A percentile compares a stretch with the other conserved stretches of the same genome.
Evolutionary conservation across 2,329 filamentous ascomycete species (phyloP).

Genomic region (Chalaropsis ovoidea): DNA sequence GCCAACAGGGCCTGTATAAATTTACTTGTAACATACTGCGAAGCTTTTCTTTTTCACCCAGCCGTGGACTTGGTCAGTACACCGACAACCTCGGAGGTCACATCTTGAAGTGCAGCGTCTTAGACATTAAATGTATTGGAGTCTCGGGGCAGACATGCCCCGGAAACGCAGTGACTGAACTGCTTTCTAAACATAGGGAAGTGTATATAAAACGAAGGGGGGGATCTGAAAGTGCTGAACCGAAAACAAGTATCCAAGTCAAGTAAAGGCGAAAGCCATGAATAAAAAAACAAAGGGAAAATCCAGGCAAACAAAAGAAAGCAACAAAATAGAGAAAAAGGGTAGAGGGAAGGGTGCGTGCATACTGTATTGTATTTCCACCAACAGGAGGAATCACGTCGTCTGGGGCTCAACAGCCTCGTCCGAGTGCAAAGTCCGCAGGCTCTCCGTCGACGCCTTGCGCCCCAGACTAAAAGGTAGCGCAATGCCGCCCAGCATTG

Average conservation of each 20-base stretch:
- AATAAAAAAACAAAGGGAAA: not conserved
- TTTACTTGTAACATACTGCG: not conserved
- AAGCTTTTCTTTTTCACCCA: not conserved
- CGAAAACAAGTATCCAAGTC: not conserved
- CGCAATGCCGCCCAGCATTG: slow-evolving; percentile 58
- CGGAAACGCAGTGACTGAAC: not conserved
- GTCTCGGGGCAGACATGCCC: not conserved
- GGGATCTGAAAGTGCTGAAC: slow-evolving; percentile 8
- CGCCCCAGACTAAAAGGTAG: slow-evolving; percentile 61
- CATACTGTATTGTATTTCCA: not conserved
- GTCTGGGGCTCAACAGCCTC: slow-evolving; percentile 27
- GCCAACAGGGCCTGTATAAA: slow-evolving; percentile 7
- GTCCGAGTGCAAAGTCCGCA: slow-evolving; percentile 51
- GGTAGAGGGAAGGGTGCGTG: not conserved
- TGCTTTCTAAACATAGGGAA: slow-evolving; percentile 10
- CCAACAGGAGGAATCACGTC: not conserved
- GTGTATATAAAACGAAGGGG: slow-evolving; percentile 7
- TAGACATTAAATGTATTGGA: not conserved
- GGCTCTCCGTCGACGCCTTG: slow-evolving; percentile 57
- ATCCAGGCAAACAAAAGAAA: slow-evolving; percentile 8
- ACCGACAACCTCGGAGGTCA: not conserved
- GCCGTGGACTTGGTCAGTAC: not conserved
- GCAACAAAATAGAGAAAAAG: slow-evolving; percentile 2
- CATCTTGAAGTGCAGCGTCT: not conserved
- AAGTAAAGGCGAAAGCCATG: not conserved